A percentile compares a stretch with the other conserved stretches of the same genome.
Evolutionary conservation across 106 monocot genomes (phyloP).

Genomic region (Posidonia australis): DNA sequence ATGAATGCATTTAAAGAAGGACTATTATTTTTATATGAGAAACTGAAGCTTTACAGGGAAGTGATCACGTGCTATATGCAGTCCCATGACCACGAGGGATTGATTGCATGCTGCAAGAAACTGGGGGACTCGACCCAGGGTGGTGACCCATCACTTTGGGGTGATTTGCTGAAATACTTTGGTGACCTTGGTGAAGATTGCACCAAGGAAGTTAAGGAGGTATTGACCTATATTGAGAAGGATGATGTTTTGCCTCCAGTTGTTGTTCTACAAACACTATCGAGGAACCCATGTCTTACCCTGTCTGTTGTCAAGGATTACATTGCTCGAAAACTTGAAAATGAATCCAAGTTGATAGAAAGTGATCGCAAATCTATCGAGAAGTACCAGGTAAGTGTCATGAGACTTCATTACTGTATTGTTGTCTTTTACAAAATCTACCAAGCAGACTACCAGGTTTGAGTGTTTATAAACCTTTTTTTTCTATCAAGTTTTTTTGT

Average conservation of each 20-base stretch:
- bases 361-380: constrained; percentile 72
- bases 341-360: constrained; percentile 90
- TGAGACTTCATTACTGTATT: not conserved
- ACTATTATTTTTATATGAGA: constrained; percentile 83
- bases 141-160: constrained; percentile 87
- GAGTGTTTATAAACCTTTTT: too few species aligned
- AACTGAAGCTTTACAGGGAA: constrained; percentile 92
- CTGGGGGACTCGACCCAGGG: constrained; percentile 76
- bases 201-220: constrained; percentile 94
- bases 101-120: constrained; percentile 88
- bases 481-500: too few species aligned
- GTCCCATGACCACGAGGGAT: constrained; percentile 73
- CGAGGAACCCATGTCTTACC: constrained; percentile 75
- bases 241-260: constrained; percentile 91
- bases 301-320: constrained; percentile 96
- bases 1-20: constrained; percentile 82
- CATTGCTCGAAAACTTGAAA: constrained; percentile 92
- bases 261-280: constrained; percentile 74
- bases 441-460: too few species aligned
- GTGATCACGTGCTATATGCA: constrained; percentile 93
- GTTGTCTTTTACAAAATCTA: too few species aligned
- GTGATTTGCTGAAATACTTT: constrained; percentile 86
- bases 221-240: constrained; percentile 78
- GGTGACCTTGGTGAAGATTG: constrained; percentile 91
- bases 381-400: constrained; percentile 74